These are phyloP conservation scores for Alternaria angustiovoidea DNA, from an alignment of 2,329 filamentous ascomycete genomes.

Conservation along the genomic window DNA sequence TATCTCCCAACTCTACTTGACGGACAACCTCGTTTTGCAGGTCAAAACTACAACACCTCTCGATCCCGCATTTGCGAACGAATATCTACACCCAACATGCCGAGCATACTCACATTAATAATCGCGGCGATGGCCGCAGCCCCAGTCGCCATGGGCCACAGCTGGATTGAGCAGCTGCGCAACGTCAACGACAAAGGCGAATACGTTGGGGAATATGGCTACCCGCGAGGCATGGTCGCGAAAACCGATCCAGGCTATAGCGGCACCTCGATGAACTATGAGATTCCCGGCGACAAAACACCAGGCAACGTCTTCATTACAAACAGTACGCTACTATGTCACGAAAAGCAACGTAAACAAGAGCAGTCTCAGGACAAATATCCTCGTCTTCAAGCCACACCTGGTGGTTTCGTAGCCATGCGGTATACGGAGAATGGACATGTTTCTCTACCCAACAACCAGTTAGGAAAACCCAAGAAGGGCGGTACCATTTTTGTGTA, in stretches of 20 bases:
- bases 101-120: constrained; percentile 21
- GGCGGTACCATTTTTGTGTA: constrained; percentile 59
- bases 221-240: constrained; percentile 73
- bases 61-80: background rate
- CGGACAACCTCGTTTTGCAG: constrained; percentile 2
- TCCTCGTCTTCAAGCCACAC: constrained; percentile 67
- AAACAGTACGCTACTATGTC: constrained; percentile 68
- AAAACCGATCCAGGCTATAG: constrained; percentile 65
- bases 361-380: constrained; percentile 62
- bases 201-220: constrained; percentile 75
- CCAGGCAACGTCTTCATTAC: constrained; percentile 58
- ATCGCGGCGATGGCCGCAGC: constrained; percentile 30
- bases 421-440: constrained; percentile 63
- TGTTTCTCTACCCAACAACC: constrained; percentile 53
- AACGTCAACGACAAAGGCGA: constrained; percentile 77
- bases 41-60: constrained; percentile 12
- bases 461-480: constrained; percentile 53
- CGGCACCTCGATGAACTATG: constrained; percentile 64
- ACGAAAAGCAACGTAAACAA: constrained; percentile 66
- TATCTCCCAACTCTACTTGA: background rate
- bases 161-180: constrained; percentile 81
- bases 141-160: constrained; percentile 61
- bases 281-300: constrained; percentile 60
- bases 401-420: constrained; percentile 58
- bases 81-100: constrained; percentile 25